Evolutionary conservation across 805 yeast genomes (phyloP), one percentile per base, ranked within the genome.

Genomic region (Ogataea angusta): DNA sequence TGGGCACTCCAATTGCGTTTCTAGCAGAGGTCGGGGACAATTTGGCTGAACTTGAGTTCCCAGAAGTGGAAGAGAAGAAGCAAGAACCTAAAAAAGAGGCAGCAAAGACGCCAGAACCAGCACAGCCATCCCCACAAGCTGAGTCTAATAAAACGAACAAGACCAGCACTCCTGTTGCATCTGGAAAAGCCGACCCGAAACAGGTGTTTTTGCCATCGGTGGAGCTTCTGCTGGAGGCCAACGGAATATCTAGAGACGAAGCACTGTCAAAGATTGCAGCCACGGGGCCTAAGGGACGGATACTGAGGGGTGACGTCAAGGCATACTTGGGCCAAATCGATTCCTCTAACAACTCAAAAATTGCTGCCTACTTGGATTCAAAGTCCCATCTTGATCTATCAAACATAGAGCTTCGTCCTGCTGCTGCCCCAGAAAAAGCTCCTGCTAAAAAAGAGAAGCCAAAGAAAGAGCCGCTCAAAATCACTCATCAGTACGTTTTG

Each of bases 11-110:
- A 21, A 91, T 91, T 66, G 99, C 97, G 0, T 79, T 78, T 40
- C 51, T 86, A 43, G 97, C 96, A 10, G 98, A 90, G 52, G 81
- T 78, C 1, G 95, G 79, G 25, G 99, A 93, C 58, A 95, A 90
- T 57, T 59, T 91, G 46, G 57, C 76, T 8, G 63, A 76, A 12
- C 67, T 89, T 48, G 80, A 76, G 49, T 60, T 72, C 45, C 95
- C 95, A 12, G 60, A 63, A 18, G 56, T 71, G 37, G 67, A 63
- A 28, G 54, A 53, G 10, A 54, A 60, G 10, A 17, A 47, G 48
- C 18, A 45, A 32, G 50, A 38, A 24, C 47, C 52, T 16, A 49
- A 53, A 30, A 48, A 46, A 30, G 43, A 47, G 34, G 42, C 49
- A 36, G 41, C 49, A 18, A 33, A 54, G 34, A 36, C 49, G 18